phyloP scores from a whole-genome alignment of 148 eudicot species.

The Fagopyrum homotropicum region DNA sequence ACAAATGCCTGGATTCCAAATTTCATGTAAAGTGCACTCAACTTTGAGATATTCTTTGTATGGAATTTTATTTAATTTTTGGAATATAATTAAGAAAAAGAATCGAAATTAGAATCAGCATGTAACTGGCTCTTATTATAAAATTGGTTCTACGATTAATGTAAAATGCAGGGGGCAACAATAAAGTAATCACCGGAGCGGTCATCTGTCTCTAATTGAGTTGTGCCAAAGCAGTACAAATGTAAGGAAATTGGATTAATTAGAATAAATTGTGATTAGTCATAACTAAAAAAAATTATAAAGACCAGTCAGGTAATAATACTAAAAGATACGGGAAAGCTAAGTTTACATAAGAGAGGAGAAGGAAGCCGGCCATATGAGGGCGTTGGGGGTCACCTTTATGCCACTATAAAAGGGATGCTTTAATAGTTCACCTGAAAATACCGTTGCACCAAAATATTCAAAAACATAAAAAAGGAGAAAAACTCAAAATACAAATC shows the following conservation, averaged over 20 bases:
- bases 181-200: neutral
- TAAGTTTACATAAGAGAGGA: neutral
- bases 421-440: neutral
- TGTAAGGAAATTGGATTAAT: neutral
- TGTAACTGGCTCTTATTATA: neutral
- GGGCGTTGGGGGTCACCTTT: neutral
- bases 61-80: neutral
- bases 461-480: neutral
- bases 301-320: neutral
- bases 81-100: neutral
- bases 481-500: neutral
- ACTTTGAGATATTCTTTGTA: neutral
- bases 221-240: slow-evolving; percentile 3
- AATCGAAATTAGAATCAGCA: neutral
- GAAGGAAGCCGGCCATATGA: neutral
- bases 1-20: neutral
- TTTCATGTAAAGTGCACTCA: neutral
- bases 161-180: neutral
- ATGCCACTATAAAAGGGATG: neutral
- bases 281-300: neutral
- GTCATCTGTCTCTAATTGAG: neutral
- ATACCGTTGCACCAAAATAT: slow-evolving; percentile 3
- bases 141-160: neutral
- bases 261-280: neutral
- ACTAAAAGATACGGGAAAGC: neutral